Evolutionary conservation across 352 stramenopile genomes (phyloP).

Genomic region (Thalassiosira exigua): DNA sequence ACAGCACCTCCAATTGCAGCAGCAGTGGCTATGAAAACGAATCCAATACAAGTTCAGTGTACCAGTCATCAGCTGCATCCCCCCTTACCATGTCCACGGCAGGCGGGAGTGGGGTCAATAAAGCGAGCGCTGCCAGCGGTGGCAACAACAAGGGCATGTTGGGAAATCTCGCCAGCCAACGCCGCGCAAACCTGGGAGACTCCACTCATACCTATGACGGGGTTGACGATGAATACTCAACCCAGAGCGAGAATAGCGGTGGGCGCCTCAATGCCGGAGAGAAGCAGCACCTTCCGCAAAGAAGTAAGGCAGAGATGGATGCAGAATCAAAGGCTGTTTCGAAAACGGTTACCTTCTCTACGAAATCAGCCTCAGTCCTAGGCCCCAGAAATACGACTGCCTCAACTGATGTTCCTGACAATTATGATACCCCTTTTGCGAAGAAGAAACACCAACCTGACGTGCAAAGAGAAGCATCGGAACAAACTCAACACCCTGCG

Average conservation of each 20-base stretch:
- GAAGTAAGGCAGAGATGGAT: constrained; percentile 7
- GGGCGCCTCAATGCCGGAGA: neutral
- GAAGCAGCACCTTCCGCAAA: constrained; percentile 1
- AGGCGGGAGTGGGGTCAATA: constrained; percentile 4
- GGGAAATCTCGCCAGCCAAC: constrained; percentile 29
- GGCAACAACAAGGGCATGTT: constrained; percentile 31
- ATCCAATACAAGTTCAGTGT: constrained; percentile 58
- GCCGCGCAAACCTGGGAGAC: constrained; percentile 4
- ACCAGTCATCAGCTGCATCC: constrained; percentile 37
- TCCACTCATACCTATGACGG: constrained; percentile 21
- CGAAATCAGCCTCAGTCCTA: too few species aligned
- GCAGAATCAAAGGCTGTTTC: neutral
- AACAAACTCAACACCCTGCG: constrained; percentile 3
- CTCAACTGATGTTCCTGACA: too few species aligned
- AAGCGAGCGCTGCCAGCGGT: constrained; percentile 3
- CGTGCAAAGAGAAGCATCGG: constrained; percentile 8
- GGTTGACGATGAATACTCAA: constrained; percentile 50
- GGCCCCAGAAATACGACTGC: too few species aligned
- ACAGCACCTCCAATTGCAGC: constrained; percentile 41
- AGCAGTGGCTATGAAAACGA: constrained; percentile 51
- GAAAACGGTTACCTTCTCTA: neutral
- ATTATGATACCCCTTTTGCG: neutral
- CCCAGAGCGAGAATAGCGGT: constrained; percentile 31
- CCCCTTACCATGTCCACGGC: constrained; percentile 50
- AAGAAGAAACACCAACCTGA: constrained; percentile 8